Evolutionary conservation across 2,329 filamentous ascomycete genomes (phyloP), one percentile per base, ranked within the genome.

Genomic region (Colletotrichum graminicola): DNA sequence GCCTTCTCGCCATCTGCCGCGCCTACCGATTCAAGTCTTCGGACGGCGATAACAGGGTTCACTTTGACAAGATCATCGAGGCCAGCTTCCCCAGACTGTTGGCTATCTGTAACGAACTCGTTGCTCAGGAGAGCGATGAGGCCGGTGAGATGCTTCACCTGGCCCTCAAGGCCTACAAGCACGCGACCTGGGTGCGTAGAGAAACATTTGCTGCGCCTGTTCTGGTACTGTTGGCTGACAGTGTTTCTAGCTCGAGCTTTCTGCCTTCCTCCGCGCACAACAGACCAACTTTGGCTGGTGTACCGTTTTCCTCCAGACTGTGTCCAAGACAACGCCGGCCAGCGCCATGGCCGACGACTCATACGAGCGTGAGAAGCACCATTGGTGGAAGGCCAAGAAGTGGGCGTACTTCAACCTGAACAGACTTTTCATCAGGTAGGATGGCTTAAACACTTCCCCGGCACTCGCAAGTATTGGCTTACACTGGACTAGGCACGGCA

Each of bases 361-460:
- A 63, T 91, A 94, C 70, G 95, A 98, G 79, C 90, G 96, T 69
- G 96, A 98, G 82, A 89, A 92, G 77, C 95, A 97, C 80, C 94
- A 98, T 81, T 99, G 96, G 95, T 99, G 95, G 95, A 99, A 98
- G 86, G 93, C 95, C 74, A 98, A 98, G 91, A 99, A 99, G 83
- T 98, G 96, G 96, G 93, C 95, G 18, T 99, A 98, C 82, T 97
- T 96, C 78, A 98, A 98, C 82, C 84, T 99, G 76, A 99, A 99
- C 84, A 90, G 96, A 73, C 89, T 99, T 23, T 99, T 96, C 79
- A 95, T 98, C 76, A 90, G 94, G 93, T 95, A 84, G 73, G 87
- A 36, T 23, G 26, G 36, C 29, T 16, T n/a, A 39, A 36, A 2
- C 5, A 55, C n/a, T 23, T 14, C 23, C 23, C 41, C 14, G 39